Conservation (phyloP, 208 protist genomes). For the Endotrypanum monterogeii region DNA sequence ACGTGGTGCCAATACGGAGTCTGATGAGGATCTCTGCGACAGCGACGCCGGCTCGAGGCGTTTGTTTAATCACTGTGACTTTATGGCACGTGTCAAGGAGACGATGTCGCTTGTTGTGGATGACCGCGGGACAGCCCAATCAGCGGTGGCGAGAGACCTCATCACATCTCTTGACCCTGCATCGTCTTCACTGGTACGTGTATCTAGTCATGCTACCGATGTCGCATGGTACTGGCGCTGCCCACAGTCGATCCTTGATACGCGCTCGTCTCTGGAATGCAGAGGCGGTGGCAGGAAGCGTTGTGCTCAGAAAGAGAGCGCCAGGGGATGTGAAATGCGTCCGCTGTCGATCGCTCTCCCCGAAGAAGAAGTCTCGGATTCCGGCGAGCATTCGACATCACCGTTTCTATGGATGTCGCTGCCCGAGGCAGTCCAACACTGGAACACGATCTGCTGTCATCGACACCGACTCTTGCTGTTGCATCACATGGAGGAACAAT, state of each 20-base stretch:
- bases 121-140: background rate
- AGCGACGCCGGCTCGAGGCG: background rate
- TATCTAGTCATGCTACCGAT: background rate
- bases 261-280: background rate
- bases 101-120: background rate
- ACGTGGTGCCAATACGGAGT: background rate
- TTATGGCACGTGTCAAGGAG: conserved; percentile 20
- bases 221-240: conserved; percentile 33
- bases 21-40: background rate
- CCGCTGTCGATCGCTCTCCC: background rate
- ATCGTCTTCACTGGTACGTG: background rate
- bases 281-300: background rate
- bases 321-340: background rate
- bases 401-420: conserved; percentile 20
- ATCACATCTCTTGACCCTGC: background rate
- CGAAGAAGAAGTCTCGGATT: background rate
- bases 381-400: background rate
- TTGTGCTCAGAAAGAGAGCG: background rate
- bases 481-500: conserved; percentile 33
- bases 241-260: background rate
- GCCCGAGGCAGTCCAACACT: conserved; percentile 15
- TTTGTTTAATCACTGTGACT: conserved; percentile 18
- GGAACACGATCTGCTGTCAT: conserved; percentile 25
- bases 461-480: conserved; percentile 37
- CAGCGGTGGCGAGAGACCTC: background rate